Base-by-base conservation (phyloP, 805 yeast genomes). In the Candida insectorum region DNA sequence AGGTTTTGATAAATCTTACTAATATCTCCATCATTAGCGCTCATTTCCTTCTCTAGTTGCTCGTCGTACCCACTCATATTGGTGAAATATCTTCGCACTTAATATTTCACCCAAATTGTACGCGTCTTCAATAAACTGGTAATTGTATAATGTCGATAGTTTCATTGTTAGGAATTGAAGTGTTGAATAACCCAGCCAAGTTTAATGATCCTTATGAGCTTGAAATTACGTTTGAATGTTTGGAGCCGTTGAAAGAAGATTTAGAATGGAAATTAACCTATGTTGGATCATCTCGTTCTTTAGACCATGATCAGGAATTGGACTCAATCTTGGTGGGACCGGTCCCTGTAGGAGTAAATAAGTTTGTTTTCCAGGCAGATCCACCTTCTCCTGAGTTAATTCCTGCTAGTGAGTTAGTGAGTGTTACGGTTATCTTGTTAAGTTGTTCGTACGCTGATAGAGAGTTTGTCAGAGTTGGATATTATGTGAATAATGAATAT, bases 261-360 rank as follows among this genome's bases (percentile, higher is more conserved):
- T 69, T 93, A 37, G 98, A 93, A 58, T 93, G 98, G 98, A 93
- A 93, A 57, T 68, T 93, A 37, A 91, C 96, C 1, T 93, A 93
- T 48, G 98, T 93, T 25, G 98, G 99, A 2, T 85, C 96, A 4
- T 89, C 97, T 1, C 75, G 95, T 30, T 87, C 97, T 24, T 62
- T 87, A 32, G 97, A 93, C 44, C 97, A 93, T 49, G 99, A 93
- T 58, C 99, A 93, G 60, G 97, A 89, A 56, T 68, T 93, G 35
- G 99, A 93, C 54, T 88, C 97, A 1, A 79, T 93, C 24, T 65
- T 93, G n/a, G 99, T 93, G 3, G 99, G 99, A 0, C 99, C 99
- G 0, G 95, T 93, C 2, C 99, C 98, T 0, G 95, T 93, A 2
- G 99, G 99, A 1, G 79, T 91, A 25, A 93, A 93, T 55, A 88